These are phyloP conservation scores for Pterocarpus macrocarpus DNA, from an alignment of 306 rosid species.

Conservation along the genomic window DNA sequence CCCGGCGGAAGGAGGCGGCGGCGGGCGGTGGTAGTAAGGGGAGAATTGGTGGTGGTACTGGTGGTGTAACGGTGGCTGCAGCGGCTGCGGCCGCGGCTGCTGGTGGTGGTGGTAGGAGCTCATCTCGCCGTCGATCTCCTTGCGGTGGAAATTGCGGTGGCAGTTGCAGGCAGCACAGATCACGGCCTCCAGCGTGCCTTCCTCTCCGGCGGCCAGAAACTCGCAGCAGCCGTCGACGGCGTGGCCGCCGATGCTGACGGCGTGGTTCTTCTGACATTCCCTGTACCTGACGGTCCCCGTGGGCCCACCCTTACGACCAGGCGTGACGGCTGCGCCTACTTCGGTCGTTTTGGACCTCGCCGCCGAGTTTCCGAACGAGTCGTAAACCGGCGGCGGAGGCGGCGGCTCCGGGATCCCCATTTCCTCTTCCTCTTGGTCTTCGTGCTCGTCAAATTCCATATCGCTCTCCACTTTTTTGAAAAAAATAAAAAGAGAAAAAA, in stretches of 20 bases:
- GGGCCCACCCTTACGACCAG: constrained; percentile 43
- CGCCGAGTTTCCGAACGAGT: constrained; percentile 52
- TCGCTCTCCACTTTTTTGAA: constrained; percentile 27
- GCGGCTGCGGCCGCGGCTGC: neutral
- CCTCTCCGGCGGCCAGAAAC: constrained; percentile 82
- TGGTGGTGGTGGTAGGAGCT: constrained; percentile 32
- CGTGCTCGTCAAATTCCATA: constrained; percentile 84
- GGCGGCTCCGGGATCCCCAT: constrained; percentile 52
- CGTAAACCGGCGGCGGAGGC: constrained; percentile 57
- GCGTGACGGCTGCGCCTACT: constrained; percentile 21
- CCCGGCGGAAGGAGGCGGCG: constrained; percentile 53
- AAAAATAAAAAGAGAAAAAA: neutral
- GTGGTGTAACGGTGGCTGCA: constrained; percentile 32
- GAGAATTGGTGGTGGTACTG: constrained; percentile 53
- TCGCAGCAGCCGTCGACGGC: constrained; percentile 90
- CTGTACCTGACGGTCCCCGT: constrained; percentile 56
- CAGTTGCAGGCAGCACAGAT: constrained; percentile 94
- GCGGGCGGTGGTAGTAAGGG: constrained; percentile 61
- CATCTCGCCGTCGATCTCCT: constrained; percentile 57
- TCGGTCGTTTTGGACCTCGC: constrained; percentile 43
- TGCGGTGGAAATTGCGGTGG: constrained; percentile 93
- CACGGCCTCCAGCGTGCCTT: constrained; percentile 78
- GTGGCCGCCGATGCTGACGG: constrained; percentile 72
- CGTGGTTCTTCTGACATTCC: constrained; percentile 90
- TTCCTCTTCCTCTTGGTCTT: constrained; percentile 63